A percentile compares a stretch with the other conserved stretches of the same genome.
Conservation (phyloP, 345 rosid genomes). For the Acer yangbiense region DNA sequence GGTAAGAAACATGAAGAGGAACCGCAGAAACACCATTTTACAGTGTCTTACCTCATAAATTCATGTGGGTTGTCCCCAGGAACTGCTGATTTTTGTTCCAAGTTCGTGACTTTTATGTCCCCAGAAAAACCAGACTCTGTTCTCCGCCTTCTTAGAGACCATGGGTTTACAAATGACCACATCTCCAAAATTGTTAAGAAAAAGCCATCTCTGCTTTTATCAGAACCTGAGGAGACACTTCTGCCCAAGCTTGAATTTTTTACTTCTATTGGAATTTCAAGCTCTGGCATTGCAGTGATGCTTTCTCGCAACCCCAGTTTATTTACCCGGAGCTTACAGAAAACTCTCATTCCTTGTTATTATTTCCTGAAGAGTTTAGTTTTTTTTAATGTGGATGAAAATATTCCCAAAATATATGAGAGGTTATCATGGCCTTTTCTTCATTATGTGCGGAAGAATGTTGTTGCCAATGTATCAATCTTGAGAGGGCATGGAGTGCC, state of each 20-base stretch:
- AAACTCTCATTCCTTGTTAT: not conserved
- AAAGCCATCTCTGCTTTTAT: not conserved
- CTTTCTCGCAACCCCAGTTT: not conserved
- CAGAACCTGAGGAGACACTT: not conserved
- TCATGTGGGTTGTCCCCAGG: slow-evolving; percentile 50
- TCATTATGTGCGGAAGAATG: slow-evolving; percentile 15
- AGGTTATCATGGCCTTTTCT: not conserved
- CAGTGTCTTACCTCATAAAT: slow-evolving; percentile 37
- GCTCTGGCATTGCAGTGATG: not conserved
- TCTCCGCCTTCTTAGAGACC: slow-evolving; percentile 36
- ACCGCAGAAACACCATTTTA: slow-evolving; percentile 22
- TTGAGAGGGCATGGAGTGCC: slow-evolving; percentile 26
- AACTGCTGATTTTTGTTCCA: slow-evolving; percentile 30
- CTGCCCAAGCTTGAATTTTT: slow-evolving; percentile 19
- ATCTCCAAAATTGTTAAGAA: slow-evolving; percentile 6
- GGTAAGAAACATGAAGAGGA: no score
- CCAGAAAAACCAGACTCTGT: slow-evolving; percentile 38
- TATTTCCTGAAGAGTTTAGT: not conserved
- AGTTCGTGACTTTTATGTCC: slow-evolving; percentile 30
- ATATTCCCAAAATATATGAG: not conserved
- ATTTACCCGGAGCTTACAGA: slow-evolving; percentile 7
- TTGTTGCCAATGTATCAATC: slow-evolving; percentile 18
- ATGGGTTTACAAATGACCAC: slow-evolving; percentile 40
- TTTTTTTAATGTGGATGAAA: not conserved
- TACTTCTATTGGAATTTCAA: not conserved